Base-by-base conservation (phyloP, 2,329 filamentous ascomycete genomes). In the Geoglossum cookeanum region DNA sequence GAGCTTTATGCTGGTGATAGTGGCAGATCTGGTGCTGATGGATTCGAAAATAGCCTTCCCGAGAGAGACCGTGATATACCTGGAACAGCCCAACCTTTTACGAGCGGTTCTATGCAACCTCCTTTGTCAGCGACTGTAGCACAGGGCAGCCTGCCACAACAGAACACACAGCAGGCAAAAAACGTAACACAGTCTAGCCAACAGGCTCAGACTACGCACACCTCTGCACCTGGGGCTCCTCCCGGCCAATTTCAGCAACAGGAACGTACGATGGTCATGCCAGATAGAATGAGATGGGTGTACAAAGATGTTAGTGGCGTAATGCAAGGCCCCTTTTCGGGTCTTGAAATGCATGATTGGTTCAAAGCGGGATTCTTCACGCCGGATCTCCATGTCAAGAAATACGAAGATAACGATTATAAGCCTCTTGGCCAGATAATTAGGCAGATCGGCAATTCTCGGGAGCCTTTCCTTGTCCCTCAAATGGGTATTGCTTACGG, bases 301-400 rank as follows among this genome's bases (percentile, higher is more conserved):
- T 98, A 98, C 67, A 83, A 94, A 56, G 92, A 98, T 67, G 92
- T 92, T 4, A 87, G 94, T 67, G 89, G 89, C 27, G 85, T 87
- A 60, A 84, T 88, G 4, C 92, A 98, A 67, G 92, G 92, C 0
- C 92, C 92, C 0, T 98, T 92, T 71, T 96, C 89, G 44, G 92
- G 92, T 1, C 74, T 98, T 55, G 92, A 98, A 70, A 98, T 98
- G 92, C 94, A 98, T 63, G 94, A 98, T 65, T 98, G 92, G 92
- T 98, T 97, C 72, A 97, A 97, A 69, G 91, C 90, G 42, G 90
- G 91, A 51, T 98, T 97, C 72, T 98, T 98, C 71, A 94, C 88
- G 0, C 84, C 91, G 0, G 91, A 98, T 64, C 76, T 98, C 22
- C 81, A 94, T 48, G 92, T 98, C 35, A 96, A 94, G 73, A 95